These are phyloP conservation scores for Pistacia vera DNA, from an alignment of 345 rosid species.

Conservation along the genomic window DNA sequence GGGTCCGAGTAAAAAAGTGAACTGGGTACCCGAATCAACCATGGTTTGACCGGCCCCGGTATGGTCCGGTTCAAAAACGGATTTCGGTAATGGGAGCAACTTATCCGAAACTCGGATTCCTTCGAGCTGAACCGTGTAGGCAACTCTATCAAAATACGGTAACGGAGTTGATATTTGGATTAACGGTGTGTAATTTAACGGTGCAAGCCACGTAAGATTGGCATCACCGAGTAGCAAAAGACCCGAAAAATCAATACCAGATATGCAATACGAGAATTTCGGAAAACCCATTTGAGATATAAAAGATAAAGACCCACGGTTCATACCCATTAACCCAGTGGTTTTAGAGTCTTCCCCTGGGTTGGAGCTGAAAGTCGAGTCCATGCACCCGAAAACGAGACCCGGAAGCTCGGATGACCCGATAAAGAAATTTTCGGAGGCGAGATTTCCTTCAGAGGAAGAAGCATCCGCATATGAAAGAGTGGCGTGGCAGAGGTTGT, in stretches of 20 bases:
- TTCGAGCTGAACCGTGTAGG: conserved; percentile 86
- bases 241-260: conserved; percentile 70
- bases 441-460: conserved; percentile 86
- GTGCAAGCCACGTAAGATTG: conserved; percentile 54
- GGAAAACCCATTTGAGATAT: conserved; percentile 80
- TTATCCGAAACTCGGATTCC: conserved; percentile 76
- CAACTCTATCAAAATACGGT: conserved; percentile 86
- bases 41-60: conserved; percentile 97
- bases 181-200: conserved; percentile 80
- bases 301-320: conserved; percentile 83
- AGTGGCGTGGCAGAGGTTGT: conserved; percentile 72
- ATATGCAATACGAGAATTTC: conserved; percentile 89
- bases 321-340: conserved; percentile 91
- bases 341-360: conserved; percentile 65
- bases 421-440: conserved; percentile 59
- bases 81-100: conserved; percentile 57
- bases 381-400: conserved; percentile 88
- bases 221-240: conserved; percentile 82
- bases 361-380: conserved; percentile 64
- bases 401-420: conserved; percentile 51
- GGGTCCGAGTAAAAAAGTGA: conserved; percentile 83
- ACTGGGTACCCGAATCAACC: conserved; percentile 95
- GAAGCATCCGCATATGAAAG: conserved; percentile 87
- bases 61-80: conserved; percentile 75
- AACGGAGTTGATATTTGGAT: conserved; percentile 61